Conservation (phyloP, 768 basidiomycete species). For the Galerina marginata region DNA sequence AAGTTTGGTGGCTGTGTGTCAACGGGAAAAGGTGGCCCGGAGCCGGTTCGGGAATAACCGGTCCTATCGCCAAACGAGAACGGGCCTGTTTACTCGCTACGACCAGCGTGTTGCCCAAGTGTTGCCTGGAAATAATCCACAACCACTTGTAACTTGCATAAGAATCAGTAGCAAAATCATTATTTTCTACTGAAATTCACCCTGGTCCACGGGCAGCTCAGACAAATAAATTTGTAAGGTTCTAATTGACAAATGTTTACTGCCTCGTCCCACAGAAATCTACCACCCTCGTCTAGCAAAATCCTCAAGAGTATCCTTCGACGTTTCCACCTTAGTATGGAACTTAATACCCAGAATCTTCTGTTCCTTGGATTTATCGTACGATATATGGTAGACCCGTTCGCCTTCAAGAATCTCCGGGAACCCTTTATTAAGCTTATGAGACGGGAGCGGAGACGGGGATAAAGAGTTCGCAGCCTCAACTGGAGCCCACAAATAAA, state of each 20-base stretch:
- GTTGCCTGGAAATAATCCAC: background rate
- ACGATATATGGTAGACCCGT: constrained; percentile 24
- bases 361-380: constrained; percentile 34
- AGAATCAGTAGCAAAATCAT: background rate
- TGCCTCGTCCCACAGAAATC: no score
- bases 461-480: constrained; percentile 36
- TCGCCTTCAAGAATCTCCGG: constrained; percentile 27
- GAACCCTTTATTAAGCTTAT: constrained; percentile 29
- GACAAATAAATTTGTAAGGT: no score
- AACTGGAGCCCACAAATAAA: constrained; percentile 24
- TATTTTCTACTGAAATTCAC: background rate
- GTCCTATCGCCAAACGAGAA: no score
- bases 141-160: background rate
- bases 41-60: no score
- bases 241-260: no score
- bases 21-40: background rate
- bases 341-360: constrained; percentile 38
- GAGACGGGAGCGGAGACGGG: constrained; percentile 26
- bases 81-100: no score
- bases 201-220: no score
- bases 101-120: no score
- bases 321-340: constrained; percentile 33
- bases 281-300: constrained; percentile 39
- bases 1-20: constrained; percentile 10
- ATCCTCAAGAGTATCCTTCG: constrained; percentile 36